Percentiles rank a stretch among this genome's conserved stretches.
These are phyloP conservation scores for Coemansia sp. DNA, from an alignment of 192 early-diverging fungal species.

Conservation along the genomic window DNA sequence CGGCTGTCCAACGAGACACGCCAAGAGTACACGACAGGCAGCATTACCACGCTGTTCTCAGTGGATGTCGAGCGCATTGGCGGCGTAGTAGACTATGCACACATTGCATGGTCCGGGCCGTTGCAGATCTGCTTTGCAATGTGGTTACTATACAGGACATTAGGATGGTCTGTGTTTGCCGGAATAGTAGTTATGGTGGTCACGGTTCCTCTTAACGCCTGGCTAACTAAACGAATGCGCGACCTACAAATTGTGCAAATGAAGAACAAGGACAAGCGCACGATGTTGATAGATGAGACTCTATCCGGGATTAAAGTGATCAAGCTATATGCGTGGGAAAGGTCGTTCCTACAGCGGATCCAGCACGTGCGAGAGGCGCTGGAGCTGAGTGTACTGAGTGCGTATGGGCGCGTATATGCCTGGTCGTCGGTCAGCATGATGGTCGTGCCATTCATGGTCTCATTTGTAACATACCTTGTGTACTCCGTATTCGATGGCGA, in stretches of 20 bases:
- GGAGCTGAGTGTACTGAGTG: slow-evolving; percentile 76
- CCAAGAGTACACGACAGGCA: slow-evolving; percentile 76
- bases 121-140: slow-evolving; percentile 77
- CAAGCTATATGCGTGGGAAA: slow-evolving; percentile 95
- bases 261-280: slow-evolving; percentile 77
- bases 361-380: slow-evolving; percentile 65
- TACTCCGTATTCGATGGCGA: slow-evolving; percentile 66
- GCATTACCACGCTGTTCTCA: slow-evolving; percentile 68
- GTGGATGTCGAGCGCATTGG: slow-evolving; percentile 66
- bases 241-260: slow-evolving; percentile 78
- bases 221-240: slow-evolving; percentile 64
- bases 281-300: slow-evolving; percentile 79
- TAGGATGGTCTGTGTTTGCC: slow-evolving; percentile 80
- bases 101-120: slow-evolving; percentile 74
- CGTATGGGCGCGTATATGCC: slow-evolving; percentile 69
- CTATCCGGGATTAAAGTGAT: slow-evolving; percentile 92
- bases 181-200: slow-evolving; percentile 82
- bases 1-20: slow-evolving; percentile 75
- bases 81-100: slow-evolving; percentile 67
- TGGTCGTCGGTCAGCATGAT: slow-evolving; percentile 76
- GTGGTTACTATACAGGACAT: slow-evolving; percentile 74
- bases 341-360: slow-evolving; percentile 68
- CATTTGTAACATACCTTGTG: slow-evolving; percentile 77
- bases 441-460: slow-evolving; percentile 86
- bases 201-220: slow-evolving; percentile 76